Evolutionary conservation across 2,329 filamentous ascomycete species (phyloP).

Genomic region (Monosporascus sp.): DNA sequence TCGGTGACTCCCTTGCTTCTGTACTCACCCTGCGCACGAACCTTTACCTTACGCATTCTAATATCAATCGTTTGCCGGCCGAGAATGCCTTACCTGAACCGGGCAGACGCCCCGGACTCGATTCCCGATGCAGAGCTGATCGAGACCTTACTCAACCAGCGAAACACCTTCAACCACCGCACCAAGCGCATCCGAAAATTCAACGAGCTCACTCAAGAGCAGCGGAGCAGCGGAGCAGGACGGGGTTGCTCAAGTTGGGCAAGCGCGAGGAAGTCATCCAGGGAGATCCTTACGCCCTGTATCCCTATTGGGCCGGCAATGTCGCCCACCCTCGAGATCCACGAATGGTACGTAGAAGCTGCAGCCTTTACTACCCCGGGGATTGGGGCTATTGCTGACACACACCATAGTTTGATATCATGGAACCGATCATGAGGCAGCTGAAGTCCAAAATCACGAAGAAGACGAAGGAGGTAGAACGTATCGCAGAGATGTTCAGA

Average conservation of each 20-base stretch:
- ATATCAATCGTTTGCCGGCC: too few relatives aligned
- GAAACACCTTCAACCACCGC: neutral
- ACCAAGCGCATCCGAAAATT: neutral
- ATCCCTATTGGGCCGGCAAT: slow-evolving; percentile 5
- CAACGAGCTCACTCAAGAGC: neutral
- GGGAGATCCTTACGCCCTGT: slow-evolving; percentile 5
- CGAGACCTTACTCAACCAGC: slow-evolving; percentile 2
- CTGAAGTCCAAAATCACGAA: too few relatives aligned
- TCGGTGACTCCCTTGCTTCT: too few relatives aligned
- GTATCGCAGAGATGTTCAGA: too few relatives aligned
- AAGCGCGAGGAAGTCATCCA: slow-evolving; percentile 1
- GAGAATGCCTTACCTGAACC: slow-evolving; percentile 1
- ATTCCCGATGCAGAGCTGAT: slow-evolving; percentile 4
- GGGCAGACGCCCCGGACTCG: slow-evolving; percentile 1
- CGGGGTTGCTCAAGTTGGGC: neutral
- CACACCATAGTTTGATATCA: neutral
- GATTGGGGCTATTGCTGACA: neutral
- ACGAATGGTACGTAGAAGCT: neutral
- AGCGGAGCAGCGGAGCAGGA: neutral
- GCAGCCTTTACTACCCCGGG: neutral
- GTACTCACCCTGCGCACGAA: too few relatives aligned
- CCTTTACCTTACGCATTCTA: too few relatives aligned
- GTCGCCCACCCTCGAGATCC: slow-evolving; percentile 2
- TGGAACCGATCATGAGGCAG: neutral
- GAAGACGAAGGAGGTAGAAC: too few relatives aligned